These are phyloP conservation scores for Coemansia sp. DNA, from an alignment of 192 early-diverging fungal species.

Conservation along the genomic window DNA sequence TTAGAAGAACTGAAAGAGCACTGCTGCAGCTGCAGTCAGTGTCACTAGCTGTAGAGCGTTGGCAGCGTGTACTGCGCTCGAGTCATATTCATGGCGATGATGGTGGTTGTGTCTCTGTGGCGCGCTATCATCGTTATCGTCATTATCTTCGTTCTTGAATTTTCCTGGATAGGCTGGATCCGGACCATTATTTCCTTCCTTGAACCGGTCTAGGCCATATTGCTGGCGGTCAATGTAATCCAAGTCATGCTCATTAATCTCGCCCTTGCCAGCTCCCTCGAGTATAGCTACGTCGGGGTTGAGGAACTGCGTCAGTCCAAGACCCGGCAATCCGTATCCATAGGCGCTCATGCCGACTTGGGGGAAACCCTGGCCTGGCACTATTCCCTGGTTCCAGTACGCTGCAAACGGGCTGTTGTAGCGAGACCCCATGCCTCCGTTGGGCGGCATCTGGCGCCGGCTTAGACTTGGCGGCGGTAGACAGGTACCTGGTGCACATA, in stretches of 20 bases:
- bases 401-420: constrained; percentile 39
- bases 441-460: constrained; percentile 26
- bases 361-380: constrained; percentile 48
- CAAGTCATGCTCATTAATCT: constrained; percentile 42
- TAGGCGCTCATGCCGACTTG: constrained; percentile 56
- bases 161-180: constrained; percentile 47
- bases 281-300: constrained; percentile 40
- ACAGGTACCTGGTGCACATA: not conserved
- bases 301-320: constrained; percentile 30
- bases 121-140: not conserved
- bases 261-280: constrained; percentile 39
- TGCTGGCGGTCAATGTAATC: constrained; percentile 29
- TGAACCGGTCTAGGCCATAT: constrained; percentile 30
- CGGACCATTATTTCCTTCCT: constrained; percentile 2
- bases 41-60: not conserved
- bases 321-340: constrained; percentile 44
- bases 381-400: constrained; percentile 48
- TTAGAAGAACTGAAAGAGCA: constrained; percentile 1
- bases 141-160: constrained; percentile 34
- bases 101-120: not conserved
- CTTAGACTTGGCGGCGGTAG: not conserved
- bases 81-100: constrained; percentile 12
- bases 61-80: not conserved
- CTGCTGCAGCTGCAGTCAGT: not conserved
- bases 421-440: constrained; percentile 24